These are phyloP conservation scores for Aureobasidium sp. DNA, from an alignment of 2,329 filamentous ascomycete genomes.

Conservation along the genomic window DNA sequence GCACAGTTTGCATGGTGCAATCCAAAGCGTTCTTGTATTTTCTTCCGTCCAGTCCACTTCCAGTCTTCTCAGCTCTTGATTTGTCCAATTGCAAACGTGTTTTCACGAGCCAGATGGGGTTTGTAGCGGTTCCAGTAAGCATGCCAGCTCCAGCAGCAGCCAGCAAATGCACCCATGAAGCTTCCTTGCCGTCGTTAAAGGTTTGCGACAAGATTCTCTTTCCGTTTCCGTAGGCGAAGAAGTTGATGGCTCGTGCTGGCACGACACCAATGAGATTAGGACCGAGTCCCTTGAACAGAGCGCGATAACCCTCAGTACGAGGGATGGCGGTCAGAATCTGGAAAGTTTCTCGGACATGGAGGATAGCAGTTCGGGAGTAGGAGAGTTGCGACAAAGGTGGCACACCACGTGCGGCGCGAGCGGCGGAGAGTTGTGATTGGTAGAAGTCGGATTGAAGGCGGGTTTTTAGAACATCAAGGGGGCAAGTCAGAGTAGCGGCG, in stretches of 20 bases:
- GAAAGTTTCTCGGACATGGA: constrained; percentile 78
- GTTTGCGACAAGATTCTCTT: constrained; percentile 73
- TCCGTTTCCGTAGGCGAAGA: constrained; percentile 87
- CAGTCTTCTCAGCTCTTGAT: constrained; percentile 56
- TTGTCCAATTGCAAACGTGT: constrained; percentile 89
- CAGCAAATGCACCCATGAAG: constrained; percentile 68
- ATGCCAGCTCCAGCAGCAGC: constrained; percentile 74
- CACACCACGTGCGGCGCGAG: constrained; percentile 52
- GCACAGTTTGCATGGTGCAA: constrained; percentile 74
- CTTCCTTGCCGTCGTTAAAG: constrained; percentile 63
- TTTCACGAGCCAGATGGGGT: constrained; percentile 96
- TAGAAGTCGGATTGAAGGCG: constrained; percentile 92
- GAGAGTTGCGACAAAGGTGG: constrained; percentile 52
- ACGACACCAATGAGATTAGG: constrained; percentile 87
- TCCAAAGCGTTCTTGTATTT: constrained; percentile 84
- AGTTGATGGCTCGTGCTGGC: constrained; percentile 84
- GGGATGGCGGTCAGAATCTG: constrained; percentile 79
- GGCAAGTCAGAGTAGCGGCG: constrained; percentile 83
- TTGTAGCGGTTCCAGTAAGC: constrained; percentile 82
- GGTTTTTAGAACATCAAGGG: constrained; percentile 89
- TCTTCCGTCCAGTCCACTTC: constrained; percentile 48
- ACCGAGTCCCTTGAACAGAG: constrained; percentile 86
- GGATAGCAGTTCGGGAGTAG: constrained; percentile 56
- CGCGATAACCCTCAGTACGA: constrained; percentile 71
- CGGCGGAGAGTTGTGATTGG: constrained; percentile 68